Evolutionary conservation across 2,329 filamentous ascomycete genomes (phyloP).

Genomic region (Fusarium odoratissimum): DNA sequence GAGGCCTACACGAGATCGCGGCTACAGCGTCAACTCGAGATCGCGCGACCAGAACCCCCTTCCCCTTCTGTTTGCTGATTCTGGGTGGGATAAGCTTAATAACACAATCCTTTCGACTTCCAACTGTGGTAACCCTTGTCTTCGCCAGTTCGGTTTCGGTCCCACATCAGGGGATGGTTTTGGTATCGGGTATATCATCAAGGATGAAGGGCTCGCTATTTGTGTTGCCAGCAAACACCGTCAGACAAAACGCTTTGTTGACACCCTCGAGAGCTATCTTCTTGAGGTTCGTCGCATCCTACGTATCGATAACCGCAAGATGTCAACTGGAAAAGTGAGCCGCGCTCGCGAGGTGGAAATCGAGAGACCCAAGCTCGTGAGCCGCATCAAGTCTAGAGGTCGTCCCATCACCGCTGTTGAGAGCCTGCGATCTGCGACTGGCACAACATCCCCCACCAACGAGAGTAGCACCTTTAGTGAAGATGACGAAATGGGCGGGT

Average conservation of each 20-base stretch:
- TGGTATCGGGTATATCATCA: conserved; percentile 99
- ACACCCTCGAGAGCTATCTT: conserved; percentile 89
- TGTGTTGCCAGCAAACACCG: conserved; percentile 94
- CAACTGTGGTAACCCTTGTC: conserved; percentile 97
- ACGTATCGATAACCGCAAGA: conserved; percentile 70
- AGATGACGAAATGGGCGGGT: conserved; percentile 90
- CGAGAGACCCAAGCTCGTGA: conserved; percentile 51
- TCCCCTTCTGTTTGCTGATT: conserved; percentile 86
- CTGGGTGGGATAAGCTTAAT: conserved; percentile 95
- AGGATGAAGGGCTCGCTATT: conserved; percentile 80
- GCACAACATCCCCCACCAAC: conserved; percentile 70
- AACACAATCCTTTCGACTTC: conserved; percentile 94
- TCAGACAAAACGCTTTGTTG: conserved; percentile 90
- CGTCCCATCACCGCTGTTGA: conserved; percentile 74
- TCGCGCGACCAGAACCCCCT: conserved; percentile 63
- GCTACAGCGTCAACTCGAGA: conserved; percentile 66
- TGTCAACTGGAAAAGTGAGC: conserved; percentile 55
- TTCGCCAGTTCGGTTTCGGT: conserved; percentile 96
- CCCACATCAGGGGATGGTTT: conserved; percentile 95
- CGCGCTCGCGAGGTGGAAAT: conserved; percentile 66
- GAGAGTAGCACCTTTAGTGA: conserved; percentile 81
- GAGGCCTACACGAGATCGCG: conserved; percentile 57
- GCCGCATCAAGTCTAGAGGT: conserved; percentile 76
- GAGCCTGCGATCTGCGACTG: conserved; percentile 54
- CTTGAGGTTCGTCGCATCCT: conserved; percentile 89